Conservation (phyloP, 2,329 filamentous ascomycete species). For the Trichoderma sp. region DNA sequence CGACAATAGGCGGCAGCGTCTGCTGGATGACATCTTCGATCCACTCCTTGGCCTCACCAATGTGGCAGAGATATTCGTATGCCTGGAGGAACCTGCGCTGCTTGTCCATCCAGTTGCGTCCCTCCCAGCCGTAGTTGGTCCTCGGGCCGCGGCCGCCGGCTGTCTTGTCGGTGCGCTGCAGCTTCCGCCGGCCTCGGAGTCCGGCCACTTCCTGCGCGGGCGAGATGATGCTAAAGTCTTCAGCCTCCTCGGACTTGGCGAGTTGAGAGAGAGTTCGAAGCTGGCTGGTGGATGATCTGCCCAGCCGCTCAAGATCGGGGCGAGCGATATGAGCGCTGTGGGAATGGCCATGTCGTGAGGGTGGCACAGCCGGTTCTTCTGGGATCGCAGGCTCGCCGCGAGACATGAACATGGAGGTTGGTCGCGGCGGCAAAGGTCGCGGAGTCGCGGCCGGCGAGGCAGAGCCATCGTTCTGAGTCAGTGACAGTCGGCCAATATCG, state of each 20-base stretch:
- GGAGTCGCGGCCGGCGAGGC: conserved; percentile 49
- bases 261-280: conserved; percentile 84
- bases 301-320: conserved; percentile 78
- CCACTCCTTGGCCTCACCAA: conserved; percentile 98
- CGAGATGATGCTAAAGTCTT: conserved; percentile 79
- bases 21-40: conserved; percentile 88
- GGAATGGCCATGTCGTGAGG: conserved; percentile 36
- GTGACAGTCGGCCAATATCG: conserved; percentile 60
- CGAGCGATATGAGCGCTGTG: conserved; percentile 54
- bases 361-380: conserved; percentile 40
- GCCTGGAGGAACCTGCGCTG: conserved; percentile 94
- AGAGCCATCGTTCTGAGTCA: conserved; percentile 49
- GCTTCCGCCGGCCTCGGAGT: conserved; percentile 76
- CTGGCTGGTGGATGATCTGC: conserved; percentile 87
- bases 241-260: conserved; percentile 71
- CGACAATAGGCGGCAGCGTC: conserved; percentile 85
- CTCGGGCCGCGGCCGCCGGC: conserved; percentile 50
- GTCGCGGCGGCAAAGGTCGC: conserved; percentile 50
- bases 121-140: conserved; percentile 70
- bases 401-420: conserved; percentile 64
- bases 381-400: conserved; percentile 57
- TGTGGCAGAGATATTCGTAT: conserved; percentile 98
- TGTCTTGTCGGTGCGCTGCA: conserved; percentile 71
- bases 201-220: conserved; percentile 85
- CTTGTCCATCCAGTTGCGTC: conserved; percentile 97